Evolutionary conservation across 192 early-diverging fungal species (phyloP).

Genomic region (Coemansia aciculifera): DNA sequence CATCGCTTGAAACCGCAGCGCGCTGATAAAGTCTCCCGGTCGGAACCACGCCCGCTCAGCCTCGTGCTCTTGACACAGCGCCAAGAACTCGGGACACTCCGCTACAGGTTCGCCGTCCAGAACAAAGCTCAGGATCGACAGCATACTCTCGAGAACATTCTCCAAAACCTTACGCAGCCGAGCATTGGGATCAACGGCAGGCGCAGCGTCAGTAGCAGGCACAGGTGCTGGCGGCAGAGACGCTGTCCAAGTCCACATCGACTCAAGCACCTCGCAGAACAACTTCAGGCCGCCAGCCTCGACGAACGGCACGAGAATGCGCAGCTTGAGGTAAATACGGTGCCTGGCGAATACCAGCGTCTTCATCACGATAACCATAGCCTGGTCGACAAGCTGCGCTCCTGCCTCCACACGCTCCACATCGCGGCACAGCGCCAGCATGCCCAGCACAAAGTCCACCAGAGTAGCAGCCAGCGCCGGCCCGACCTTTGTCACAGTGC

Average conservation of each 20-base stretch:
- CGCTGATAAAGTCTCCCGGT: slow-evolving; percentile 65
- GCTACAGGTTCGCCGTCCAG: slow-evolving; percentile 69
- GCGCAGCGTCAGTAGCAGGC: background rate
- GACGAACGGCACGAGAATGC: slow-evolving; percentile 38
- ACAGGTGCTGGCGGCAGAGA: slow-evolving; percentile 16
- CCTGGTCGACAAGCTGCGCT: slow-evolving; percentile 46
- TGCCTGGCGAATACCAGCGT: slow-evolving; percentile 49
- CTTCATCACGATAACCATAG: slow-evolving; percentile 47
- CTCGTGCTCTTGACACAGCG: slow-evolving; percentile 37
- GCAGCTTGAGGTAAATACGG: slow-evolving; percentile 51
- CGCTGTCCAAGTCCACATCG: slow-evolving; percentile 48
- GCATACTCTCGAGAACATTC: slow-evolving; percentile 44
- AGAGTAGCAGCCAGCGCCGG: slow-evolving; percentile 19
- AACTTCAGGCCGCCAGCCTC: slow-evolving; percentile 28
- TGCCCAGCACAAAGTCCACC: slow-evolving; percentile 25
- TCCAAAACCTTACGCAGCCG: slow-evolving; percentile 34
- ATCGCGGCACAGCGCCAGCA: slow-evolving; percentile 20
- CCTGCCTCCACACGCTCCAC: slow-evolving; percentile 25
- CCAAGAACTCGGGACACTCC: slow-evolving; percentile 63
- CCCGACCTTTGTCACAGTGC: slow-evolving; percentile 16
- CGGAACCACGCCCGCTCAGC: slow-evolving; percentile 67
- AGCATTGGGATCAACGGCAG: slow-evolving; percentile 13
- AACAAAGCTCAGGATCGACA: slow-evolving; percentile 66
- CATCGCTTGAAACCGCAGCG: slow-evolving; percentile 62
- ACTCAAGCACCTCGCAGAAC: slow-evolving; percentile 41